A percentile compares a stretch with the other conserved stretches of the same genome.
Conservation (phyloP, 345 rosid species). For the Salix udensis region DNA sequence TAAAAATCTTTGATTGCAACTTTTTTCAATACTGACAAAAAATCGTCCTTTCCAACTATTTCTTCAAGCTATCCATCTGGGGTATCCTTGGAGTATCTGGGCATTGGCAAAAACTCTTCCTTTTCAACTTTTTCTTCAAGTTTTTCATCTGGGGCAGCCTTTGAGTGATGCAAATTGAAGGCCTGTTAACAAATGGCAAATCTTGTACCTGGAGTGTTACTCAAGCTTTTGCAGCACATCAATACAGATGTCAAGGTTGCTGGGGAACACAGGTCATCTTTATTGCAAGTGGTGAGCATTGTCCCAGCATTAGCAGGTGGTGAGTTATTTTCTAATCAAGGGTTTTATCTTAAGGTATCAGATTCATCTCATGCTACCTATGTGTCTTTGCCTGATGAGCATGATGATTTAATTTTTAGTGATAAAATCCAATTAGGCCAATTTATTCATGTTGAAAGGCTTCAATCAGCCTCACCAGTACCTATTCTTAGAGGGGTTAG, state of each 20-base stretch:
- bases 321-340: constrained; percentile 84
- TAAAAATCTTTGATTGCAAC: constrained; percentile 5
- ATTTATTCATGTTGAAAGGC: constrained; percentile 89
- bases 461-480: constrained; percentile 87
- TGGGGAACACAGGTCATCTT: constrained; percentile 91
- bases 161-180: constrained; percentile 46
- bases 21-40: constrained; percentile 8
- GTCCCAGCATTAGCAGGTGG: constrained; percentile 98
- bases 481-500: constrained; percentile 89
- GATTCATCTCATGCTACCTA: constrained; percentile 98
- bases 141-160: constrained; percentile 18
- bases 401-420: constrained; percentile 87
- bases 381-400: constrained; percentile 91
- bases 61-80: constrained; percentile 18
- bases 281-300: constrained; percentile 86
- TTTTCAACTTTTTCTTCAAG: constrained; percentile 4
- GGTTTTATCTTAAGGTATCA: constrained; percentile 91
- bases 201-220: constrained; percentile 91
- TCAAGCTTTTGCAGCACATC: constrained; percentile 95
- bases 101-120: constrained; percentile 11
- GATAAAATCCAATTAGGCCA: constrained; percentile 96
- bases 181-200: constrained; percentile 59
- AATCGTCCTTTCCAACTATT: constrained; percentile 3
- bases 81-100: constrained; percentile 14
- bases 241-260: constrained; percentile 93